These are phyloP conservation scores for Epichloe gansuensis DNA, from an alignment of 2,329 filamentous ascomycete species.

Conservation along the genomic window DNA sequence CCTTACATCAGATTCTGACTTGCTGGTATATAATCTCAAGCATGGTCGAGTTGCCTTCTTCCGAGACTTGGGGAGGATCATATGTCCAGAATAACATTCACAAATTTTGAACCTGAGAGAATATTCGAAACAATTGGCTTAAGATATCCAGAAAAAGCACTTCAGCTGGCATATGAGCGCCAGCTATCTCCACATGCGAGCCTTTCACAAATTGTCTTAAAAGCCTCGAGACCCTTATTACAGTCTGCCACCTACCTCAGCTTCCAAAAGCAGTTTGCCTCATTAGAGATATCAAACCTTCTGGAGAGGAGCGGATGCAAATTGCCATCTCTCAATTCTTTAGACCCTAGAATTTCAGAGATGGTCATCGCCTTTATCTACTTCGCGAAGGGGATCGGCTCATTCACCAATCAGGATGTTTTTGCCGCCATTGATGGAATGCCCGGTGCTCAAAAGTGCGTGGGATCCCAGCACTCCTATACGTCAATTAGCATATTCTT, in stretches of 20 bases:
- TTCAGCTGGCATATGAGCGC: conserved; percentile 25
- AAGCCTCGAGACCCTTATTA: conserved; percentile 13
- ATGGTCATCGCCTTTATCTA: conserved; percentile 18
- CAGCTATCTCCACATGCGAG: conserved; percentile 16
- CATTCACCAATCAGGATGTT: conserved; percentile 36
- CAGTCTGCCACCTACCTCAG: conserved; percentile 11
- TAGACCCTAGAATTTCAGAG: conserved; percentile 30
- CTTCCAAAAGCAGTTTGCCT: background rate
- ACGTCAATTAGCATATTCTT: conserved; percentile 42
- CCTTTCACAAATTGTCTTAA: conserved; percentile 18
- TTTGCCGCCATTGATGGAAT: conserved; percentile 51
- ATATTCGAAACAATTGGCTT: conserved; percentile 33
- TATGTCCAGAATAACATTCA: conserved; percentile 13
- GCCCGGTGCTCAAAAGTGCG: conserved; percentile 39
- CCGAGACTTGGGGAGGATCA: conserved; percentile 40
- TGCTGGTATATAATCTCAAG: conserved; percentile 63
- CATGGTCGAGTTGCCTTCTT: conserved; percentile 56
- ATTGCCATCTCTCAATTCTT: conserved; percentile 6
- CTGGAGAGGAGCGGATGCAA: background rate
- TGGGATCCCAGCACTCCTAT: conserved; percentile 42
- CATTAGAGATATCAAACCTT: background rate
- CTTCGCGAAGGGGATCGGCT: background rate
- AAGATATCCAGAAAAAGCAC: conserved; percentile 14
- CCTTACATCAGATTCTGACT: conserved; percentile 78
- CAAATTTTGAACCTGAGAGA: conserved; percentile 20